A percentile compares a stretch with the other conserved stretches of the same genome.
Conservation (phyloP, 2,329 filamentous ascomycete species). For the Talaromyces pinophilus region DNA sequence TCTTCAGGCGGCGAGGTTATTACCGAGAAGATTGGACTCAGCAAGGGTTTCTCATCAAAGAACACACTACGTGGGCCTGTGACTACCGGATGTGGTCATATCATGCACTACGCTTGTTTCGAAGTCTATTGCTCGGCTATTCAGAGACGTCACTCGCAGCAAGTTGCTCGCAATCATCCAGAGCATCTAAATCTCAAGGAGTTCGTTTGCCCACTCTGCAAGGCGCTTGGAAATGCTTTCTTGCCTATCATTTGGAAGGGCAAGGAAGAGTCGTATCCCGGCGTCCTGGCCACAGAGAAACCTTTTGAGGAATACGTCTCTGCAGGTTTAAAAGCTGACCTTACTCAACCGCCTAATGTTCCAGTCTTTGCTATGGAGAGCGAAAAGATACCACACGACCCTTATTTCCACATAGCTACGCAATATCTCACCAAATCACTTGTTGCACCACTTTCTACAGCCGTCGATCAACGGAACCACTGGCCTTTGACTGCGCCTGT, state of each 20-base stretch:
- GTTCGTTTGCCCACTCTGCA: constrained; percentile 95
- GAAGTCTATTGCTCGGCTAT: constrained; percentile 87
- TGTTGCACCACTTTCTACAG: constrained; percentile 52
- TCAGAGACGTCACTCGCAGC: constrained; percentile 77
- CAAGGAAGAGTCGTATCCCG: constrained; percentile 79
- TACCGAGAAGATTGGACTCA: constrained; percentile 77
- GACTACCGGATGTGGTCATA: constrained; percentile 89
- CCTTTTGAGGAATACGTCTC: constrained; percentile 71
- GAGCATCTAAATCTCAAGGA: constrained; percentile 78
- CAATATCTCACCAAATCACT: constrained; percentile 55
- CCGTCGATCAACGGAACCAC: constrained; percentile 34
- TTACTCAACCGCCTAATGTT: constrained; percentile 53
- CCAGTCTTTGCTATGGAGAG: constrained; percentile 41
- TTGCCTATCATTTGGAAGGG: constrained; percentile 94
- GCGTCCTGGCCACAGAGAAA: constrained; percentile 62
- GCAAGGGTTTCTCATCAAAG: constrained; percentile 79
- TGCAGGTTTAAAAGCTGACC: constrained; percentile 54
- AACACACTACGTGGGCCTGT: constrained; percentile 73
- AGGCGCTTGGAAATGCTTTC: constrained; percentile 93
- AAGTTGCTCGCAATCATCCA: constrained; percentile 92
- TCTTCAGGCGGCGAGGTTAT: constrained; percentile 69
- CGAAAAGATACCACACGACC: constrained; percentile 35
- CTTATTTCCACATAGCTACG: constrained; percentile 52
- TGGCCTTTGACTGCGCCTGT: constrained; percentile 30
- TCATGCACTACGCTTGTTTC: constrained; percentile 98